A percentile compares a stretch with the other conserved stretches of the same genome.
Evolutionary conservation across 208 protist genomes (phyloP).

Genomic region (Trypanosoma scelopori): DNA sequence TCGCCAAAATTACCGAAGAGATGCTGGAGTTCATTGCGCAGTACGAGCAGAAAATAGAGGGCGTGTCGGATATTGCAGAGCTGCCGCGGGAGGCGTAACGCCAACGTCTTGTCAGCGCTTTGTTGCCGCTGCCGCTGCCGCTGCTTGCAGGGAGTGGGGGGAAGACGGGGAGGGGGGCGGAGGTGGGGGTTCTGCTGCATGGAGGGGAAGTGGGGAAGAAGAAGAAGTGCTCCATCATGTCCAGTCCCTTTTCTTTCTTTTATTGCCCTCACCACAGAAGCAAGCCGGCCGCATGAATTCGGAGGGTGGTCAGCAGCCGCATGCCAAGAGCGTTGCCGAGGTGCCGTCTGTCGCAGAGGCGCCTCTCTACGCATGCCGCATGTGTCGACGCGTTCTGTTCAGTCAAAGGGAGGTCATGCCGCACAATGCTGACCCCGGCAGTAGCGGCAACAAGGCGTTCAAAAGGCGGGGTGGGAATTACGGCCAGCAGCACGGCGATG

Average conservation of each 20-base stretch:
- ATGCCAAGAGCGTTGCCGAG: background rate
- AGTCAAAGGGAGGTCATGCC: slow-evolving; percentile 37
- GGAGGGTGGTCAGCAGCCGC: background rate
- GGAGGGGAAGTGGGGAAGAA: too few species aligned
- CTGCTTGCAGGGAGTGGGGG: too few species aligned
- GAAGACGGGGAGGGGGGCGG: too few species aligned
- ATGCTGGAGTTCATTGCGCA: slow-evolving; percentile 59
- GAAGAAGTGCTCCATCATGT: too few species aligned
- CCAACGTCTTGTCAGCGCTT: background rate
- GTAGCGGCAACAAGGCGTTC: slow-evolving; percentile 51
- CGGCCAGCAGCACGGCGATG: slow-evolving; percentile 13
- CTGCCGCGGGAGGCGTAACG: background rate
- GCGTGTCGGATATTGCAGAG: background rate
- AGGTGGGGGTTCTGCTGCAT: too few species aligned
- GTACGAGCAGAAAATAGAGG: slow-evolving; percentile 43
- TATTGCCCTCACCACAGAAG: background rate
- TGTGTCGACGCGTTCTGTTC: slow-evolving; percentile 61
- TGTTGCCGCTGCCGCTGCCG: background rate
- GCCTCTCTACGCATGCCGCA: slow-evolving; percentile 60
- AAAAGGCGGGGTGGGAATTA: slow-evolving; percentile 23
- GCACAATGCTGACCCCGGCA: slow-evolving; percentile 39
- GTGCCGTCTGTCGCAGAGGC: slow-evolving; percentile 4
- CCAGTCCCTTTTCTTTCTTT: too few species aligned
- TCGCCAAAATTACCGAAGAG: slow-evolving; percentile 68
- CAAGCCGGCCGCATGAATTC: background rate